Evolutionary conservation across 352 stramenopile genomes (phyloP).

Genomic region (Phytophthora agathidicida): DNA sequence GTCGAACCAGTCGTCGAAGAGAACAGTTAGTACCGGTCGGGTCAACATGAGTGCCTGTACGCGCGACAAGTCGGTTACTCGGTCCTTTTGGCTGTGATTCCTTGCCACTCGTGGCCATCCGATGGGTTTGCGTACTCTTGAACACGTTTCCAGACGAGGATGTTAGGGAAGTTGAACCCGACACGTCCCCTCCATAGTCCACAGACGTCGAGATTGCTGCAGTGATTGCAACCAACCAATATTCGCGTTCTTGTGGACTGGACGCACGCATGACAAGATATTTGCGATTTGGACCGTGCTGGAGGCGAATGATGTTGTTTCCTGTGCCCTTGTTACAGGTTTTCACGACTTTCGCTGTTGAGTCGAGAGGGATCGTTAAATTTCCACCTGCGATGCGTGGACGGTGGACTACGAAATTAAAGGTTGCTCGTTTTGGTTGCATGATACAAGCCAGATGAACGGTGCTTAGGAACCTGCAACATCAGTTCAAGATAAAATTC

Average conservation of each 20-base stretch:
- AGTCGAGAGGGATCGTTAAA: slow-evolving; percentile 27
- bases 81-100: neutral
- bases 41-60: neutral
- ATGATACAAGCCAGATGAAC: slow-evolving; percentile 16
- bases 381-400: slow-evolving; percentile 22
- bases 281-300: slow-evolving; percentile 10
- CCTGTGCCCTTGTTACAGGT: slow-evolving; percentile 1
- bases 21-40: neutral
- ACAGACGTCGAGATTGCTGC: neutral
- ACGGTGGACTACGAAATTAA: slow-evolving; percentile 29
- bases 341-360: slow-evolving; percentile 14
- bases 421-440: slow-evolving; percentile 7
- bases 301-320: slow-evolving; percentile 24
- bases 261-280: slow-evolving; percentile 15
- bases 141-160: neutral
- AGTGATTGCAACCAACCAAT: slow-evolving; percentile 14
- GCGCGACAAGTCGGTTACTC: neutral
- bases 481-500: neutral
- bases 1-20: slow-evolving; percentile 15
- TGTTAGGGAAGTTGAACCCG: too few relatives aligned
- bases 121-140: neutral
- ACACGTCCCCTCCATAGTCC: neutral
- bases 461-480: slow-evolving; percentile 24
- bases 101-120: neutral
- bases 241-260: slow-evolving; percentile 8